A percentile compares a stretch with the other conserved stretches of the same genome.
phyloP scores from a whole-genome alignment of 2,329 filamentous ascomycete genomes.

The Sphaceloma murrayae region DNA sequence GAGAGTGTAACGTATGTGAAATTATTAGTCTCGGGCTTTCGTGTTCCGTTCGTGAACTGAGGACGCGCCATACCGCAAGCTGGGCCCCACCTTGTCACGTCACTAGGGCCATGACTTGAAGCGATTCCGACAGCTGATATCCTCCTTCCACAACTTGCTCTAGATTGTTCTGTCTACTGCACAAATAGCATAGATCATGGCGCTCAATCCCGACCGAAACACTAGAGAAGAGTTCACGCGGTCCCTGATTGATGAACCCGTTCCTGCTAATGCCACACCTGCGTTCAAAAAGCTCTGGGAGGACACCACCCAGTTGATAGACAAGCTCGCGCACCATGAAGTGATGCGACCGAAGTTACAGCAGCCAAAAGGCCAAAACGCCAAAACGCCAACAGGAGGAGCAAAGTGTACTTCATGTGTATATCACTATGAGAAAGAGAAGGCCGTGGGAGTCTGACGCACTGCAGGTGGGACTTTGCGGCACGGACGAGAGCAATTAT shows the following conservation, averaged over 20 bases:
- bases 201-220: background rate
- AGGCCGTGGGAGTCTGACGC: background rate
- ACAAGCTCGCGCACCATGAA: constrained; percentile 13
- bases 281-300: constrained; percentile 11
- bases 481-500: constrained; percentile 2
- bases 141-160: too few relatives aligned
- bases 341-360: constrained; percentile 6
- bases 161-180: background rate
- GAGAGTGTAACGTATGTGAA: too few relatives aligned
- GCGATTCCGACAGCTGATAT: too few relatives aligned
- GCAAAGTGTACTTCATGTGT: constrained; percentile 15
- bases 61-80: too few relatives aligned
- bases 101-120: too few relatives aligned
- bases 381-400: constrained; percentile 5
- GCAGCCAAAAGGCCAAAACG: background rate
- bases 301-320: constrained; percentile 4
- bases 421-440: background rate
- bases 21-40: too few relatives aligned
- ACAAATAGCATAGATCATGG: background rate
- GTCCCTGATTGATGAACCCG: background rate
- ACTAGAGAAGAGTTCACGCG: background rate
- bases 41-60: too few relatives aligned
- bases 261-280: constrained; percentile 4
- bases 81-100: too few relatives aligned
- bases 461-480: constrained; percentile 9